Percentiles rank a stretch among this genome's conserved stretches.
Conservation (phyloP, 1,284 basidiomycete genomes). For the Moesziomyces antarcticus region DNA sequence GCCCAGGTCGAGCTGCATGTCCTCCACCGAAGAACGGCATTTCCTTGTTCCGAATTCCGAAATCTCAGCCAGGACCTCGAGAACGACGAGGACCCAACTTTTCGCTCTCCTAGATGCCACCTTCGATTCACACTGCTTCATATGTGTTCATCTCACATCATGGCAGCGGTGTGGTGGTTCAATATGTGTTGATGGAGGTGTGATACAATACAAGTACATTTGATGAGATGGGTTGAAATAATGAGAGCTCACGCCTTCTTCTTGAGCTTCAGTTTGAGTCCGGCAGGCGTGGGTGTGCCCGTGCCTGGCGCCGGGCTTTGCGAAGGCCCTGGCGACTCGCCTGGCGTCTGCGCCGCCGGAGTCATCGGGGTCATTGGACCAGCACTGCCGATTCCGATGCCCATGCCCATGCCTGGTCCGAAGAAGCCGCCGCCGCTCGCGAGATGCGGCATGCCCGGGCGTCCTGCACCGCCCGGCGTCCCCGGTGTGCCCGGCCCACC, state of each 20-base stretch:
- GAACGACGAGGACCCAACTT: neutral
- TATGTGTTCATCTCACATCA: too few relatives aligned
- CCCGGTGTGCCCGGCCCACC: conserved; percentile 38
- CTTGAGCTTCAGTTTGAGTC: conserved; percentile 53
- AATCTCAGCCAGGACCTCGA: conserved; percentile 2
- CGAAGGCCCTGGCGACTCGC: conserved; percentile 27
- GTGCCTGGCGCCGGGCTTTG: conserved; percentile 33
- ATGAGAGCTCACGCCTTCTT: conserved; percentile 31
- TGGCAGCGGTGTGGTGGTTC: too few relatives aligned
- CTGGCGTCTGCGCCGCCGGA: conserved; percentile 27
- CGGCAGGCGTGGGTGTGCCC: conserved; percentile 26
- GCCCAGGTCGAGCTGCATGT: conserved; percentile 3
- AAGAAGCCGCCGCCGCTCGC: conserved; percentile 47
- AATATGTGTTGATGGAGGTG: neutral
- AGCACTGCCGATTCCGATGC: conserved; percentile 35
- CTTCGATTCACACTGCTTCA: neutral
- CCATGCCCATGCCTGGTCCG: conserved; percentile 49
- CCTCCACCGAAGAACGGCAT: conserved; percentile 11
- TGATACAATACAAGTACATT: neutral
- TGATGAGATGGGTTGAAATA: neutral
- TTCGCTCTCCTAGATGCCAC: neutral
- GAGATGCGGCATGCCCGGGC: conserved; percentile 43
- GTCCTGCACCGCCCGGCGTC: conserved; percentile 26
- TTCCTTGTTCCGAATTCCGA: conserved; percentile 21
- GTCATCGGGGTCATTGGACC: conserved; percentile 46